Evolutionary conservation across 371 early-diverging fungal species (phyloP), one percentile per base, ranked within the genome.

Genomic region (Entomophthora muscae): DNA sequence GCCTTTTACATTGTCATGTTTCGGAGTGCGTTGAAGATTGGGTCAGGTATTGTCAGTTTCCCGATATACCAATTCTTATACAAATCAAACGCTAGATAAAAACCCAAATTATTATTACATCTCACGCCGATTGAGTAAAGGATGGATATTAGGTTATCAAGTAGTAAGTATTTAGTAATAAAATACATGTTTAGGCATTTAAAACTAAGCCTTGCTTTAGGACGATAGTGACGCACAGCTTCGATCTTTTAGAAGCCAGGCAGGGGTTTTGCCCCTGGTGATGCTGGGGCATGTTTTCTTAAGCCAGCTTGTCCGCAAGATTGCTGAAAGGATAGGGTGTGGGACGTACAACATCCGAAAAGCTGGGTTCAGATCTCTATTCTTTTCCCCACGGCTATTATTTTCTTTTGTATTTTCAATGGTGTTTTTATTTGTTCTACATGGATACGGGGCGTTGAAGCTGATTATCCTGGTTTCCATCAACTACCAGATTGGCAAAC

Each of bases 181-280:
- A 53, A 27, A 57, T 33, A 26, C 52, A 29, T 21, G 17, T 7
- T 26, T 60, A 23, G 27, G 10, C 56, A 2, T 55, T 31, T 23
- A 56, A 32, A 24, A 3, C n/a, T 52, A 52, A 5, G 21, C 57
- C 3, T 52, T 28, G 24, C n/a, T 65, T 30, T 67, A 78, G 73
- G 95, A 95, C 68, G 83, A 90, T 69, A 86, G 85, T 58, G 95
- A 95, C 70, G 75, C 74, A 0, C 95, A 95, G 69, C 93, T 87
- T 71, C 68, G 77, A 12, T 73, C 76, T 28, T 93, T 95, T 66
- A 78, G 95, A 3, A 75, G 83, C 65, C 79, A 89, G 72, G 66
- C 91, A 64, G 83, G 81, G 1, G 66, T 75, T 23, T 77, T 93
- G 1, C 57, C 77, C 1, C 66, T 70, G 2, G 80, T 84, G 3